phyloP scores from a whole-genome alignment of 305 asterid genomes.

The Striga hermonthica region DNA sequence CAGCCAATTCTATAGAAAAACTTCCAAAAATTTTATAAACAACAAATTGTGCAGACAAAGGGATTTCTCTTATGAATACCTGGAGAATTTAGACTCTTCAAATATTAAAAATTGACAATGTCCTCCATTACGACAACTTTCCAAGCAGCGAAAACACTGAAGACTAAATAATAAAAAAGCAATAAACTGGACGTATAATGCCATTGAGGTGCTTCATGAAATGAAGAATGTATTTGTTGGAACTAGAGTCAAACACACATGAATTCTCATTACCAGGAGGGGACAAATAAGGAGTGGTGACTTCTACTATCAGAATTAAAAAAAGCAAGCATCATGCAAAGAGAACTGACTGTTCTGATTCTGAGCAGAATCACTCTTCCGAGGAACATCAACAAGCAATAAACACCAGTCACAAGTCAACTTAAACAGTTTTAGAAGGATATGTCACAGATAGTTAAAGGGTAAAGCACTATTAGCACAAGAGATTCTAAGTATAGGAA shows the following conservation, averaged over 20 bases:
- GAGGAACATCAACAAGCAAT: constrained; percentile 5
- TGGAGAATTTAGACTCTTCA: constrained; percentile 1
- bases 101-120: constrained; percentile 22
- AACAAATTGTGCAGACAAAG: neutral
- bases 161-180: constrained; percentile 24
- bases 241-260: constrained; percentile 10
- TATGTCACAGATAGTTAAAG: constrained; percentile 9
- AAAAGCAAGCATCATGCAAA: constrained; percentile 1
- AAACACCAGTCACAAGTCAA: constrained; percentile 8
- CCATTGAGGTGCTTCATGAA: constrained; percentile 26
- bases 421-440: constrained; percentile 17
- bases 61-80: neutral
- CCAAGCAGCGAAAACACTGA: constrained; percentile 24
- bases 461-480: constrained; percentile 18
- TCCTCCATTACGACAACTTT: constrained; percentile 8
- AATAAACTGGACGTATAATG: constrained; percentile 13
- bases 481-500: constrained; percentile 2
- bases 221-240: constrained; percentile 17
- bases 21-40: constrained; percentile 5
- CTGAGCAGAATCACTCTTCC: constrained; percentile 19
- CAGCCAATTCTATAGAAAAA: neutral
- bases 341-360: constrained; percentile 7
- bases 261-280: constrained; percentile 8
- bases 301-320: neutral
- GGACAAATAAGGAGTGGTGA: neutral